Conservation (phyloP, 345 rosid genomes). For the Brassica rapa region DNA sequence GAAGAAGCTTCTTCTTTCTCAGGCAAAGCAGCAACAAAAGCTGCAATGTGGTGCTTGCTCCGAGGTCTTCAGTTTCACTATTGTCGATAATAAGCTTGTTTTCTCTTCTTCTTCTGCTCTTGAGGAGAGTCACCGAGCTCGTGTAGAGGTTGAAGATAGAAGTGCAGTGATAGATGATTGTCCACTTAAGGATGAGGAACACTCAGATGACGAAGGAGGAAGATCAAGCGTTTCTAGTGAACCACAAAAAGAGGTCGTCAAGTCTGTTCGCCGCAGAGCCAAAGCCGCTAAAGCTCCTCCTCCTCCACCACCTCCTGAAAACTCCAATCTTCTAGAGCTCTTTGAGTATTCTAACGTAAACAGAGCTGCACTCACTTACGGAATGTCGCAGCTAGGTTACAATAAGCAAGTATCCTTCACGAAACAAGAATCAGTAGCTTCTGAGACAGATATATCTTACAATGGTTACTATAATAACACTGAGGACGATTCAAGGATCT, state of each 20-base stretch:
- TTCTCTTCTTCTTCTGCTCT: conserved; percentile 37
- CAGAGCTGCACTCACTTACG: conserved; percentile 39
- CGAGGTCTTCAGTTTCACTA: conserved; percentile 40
- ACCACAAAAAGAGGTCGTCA: conserved; percentile 17
- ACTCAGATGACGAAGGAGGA: conserved; percentile 35
- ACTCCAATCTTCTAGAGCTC: conserved; percentile 48
- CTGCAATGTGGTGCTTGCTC: conserved; percentile 67
- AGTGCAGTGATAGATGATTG: conserved; percentile 16
- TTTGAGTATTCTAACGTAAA: conserved; percentile 45
- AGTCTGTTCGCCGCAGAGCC: conserved; percentile 43
- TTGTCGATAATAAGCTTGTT: conserved; percentile 50
- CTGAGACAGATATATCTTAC: conserved; percentile 52
- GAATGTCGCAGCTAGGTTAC: conserved; percentile 38
- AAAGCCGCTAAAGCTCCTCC: conserved; percentile 22
- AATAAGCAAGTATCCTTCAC: conserved; percentile 38
- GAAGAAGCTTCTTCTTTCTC: conserved; percentile 40
- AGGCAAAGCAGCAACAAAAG: conserved; percentile 44
- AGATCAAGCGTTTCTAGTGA: conserved; percentile 32
- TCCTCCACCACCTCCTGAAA: conserved; percentile 38
- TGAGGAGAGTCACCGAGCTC: conserved; percentile 19
- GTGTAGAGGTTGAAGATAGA: conserved; percentile 27
- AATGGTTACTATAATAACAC: conserved; percentile 40
- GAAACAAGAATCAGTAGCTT: conserved; percentile 46
- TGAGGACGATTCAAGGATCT: conserved; percentile 43
- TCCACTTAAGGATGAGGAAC: conserved; percentile 27